Evolutionary conservation across 805 yeast genomes (phyloP).

Genomic region (Candida mattraensis): DNA sequence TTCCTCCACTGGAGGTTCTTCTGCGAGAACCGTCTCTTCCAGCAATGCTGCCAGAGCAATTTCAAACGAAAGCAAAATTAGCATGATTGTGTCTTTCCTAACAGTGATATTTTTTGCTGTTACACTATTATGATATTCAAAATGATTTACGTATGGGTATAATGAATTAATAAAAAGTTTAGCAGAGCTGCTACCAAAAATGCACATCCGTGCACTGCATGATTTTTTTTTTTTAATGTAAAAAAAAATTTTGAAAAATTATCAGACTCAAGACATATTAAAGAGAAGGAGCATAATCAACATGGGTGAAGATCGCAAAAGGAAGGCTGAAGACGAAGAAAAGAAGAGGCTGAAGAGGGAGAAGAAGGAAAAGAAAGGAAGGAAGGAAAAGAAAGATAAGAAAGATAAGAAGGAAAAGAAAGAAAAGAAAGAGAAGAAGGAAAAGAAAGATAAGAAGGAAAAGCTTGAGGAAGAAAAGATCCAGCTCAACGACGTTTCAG

Average conservation of each 20-base stretch:
- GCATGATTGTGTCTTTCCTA: slow-evolving; percentile 7
- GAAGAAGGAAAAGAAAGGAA: slow-evolving; percentile 29
- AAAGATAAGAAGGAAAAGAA: slow-evolving; percentile 32
- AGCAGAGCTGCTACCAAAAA: background rate
- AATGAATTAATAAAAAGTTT: background rate
- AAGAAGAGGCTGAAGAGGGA: slow-evolving; percentile 31
- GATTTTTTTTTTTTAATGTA: slow-evolving; percentile 8
- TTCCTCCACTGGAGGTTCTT: slow-evolving; percentile 17
- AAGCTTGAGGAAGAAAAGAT: slow-evolving; percentile 21
- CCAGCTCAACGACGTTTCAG: slow-evolving; percentile 1
- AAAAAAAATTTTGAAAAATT: slow-evolving; percentile 7
- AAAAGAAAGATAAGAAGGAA: slow-evolving; percentile 41
- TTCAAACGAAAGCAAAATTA: slow-evolving; percentile 1
- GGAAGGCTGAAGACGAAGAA: slow-evolving; percentile 22
- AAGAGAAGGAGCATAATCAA: slow-evolving; percentile 30
- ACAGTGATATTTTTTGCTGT: slow-evolving; percentile 15
- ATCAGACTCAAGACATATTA: slow-evolving; percentile 23
- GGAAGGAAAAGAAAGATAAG: slow-evolving; percentile 27
- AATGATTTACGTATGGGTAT: background rate
- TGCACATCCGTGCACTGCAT: slow-evolving; percentile 6
- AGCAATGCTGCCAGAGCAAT: slow-evolving; percentile 11
- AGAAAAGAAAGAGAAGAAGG: slow-evolving; percentile 37
- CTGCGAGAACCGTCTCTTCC: slow-evolving; percentile 17
- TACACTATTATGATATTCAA: slow-evolving; percentile 9
- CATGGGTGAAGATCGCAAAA: slow-evolving; percentile 12